Base-by-base conservation (phyloP, 768 basidiomycete genomes). In the Pleurotus sapidus region DNA sequence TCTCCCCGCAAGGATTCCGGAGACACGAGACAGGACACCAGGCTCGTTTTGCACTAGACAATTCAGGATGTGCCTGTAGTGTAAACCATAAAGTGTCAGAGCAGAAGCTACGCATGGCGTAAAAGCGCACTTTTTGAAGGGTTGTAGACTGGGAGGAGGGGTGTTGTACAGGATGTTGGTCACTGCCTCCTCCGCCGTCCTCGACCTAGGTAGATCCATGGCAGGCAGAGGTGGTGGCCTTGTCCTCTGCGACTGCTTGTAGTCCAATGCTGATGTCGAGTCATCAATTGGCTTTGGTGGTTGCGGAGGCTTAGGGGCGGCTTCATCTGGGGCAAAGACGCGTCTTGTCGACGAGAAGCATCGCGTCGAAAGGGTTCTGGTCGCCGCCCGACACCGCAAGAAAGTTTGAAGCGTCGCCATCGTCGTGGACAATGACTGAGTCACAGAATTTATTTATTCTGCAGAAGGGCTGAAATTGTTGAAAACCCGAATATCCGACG, bases 41-140 rank as follows among this genome's bases (percentile, higher is more conserved):
- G 97, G 97, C 74, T 99, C 97, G 70, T 99, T 98, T 73, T 99
- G 97, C 3, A 98, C 97, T 59, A 99, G 86, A 71, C 95, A 98
- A 75, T 99, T 98, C 60, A 98, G 82, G 57, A 95, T 84, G 68
- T 98, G 96, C 71, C 95, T 98, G 65, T 46, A 60, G 59, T 27
- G 57, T 55, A 54, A 53, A 56, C 47, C 53, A 60, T 58, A 55
- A 63, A 45, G 56, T 48, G 46, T 46, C 46, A 48, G 50, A 46
- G 46, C 27, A 47, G 24, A 25, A 48, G 17, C 9, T 24, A 9
- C 20, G 18, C n/a, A 43, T 37, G 54, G 57, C 30, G 58, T n/a
- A 30, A 27, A 34, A 34, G 75, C 83, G 61, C 64, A 93, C 93
- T 89, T 92, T 81, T 95, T 95, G 75, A 87, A 97, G 1, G 94